These are phyloP conservation scores for Fusarium hainanense DNA, from an alignment of 2,329 filamentous ascomycete genomes.

Conservation along the genomic window DNA sequence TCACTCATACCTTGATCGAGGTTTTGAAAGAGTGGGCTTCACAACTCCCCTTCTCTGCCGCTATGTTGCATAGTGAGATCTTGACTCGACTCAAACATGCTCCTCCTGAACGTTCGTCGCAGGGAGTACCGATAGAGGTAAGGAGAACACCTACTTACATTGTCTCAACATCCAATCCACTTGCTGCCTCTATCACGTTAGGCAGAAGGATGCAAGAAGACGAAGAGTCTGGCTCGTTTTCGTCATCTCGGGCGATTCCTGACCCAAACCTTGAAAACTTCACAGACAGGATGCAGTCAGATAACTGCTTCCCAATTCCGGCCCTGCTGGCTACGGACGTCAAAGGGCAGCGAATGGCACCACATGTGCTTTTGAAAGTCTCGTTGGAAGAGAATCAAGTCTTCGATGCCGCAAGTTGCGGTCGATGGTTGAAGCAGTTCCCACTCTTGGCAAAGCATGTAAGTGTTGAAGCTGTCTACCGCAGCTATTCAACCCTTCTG, in stretches of 20 bases:
- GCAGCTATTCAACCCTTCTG: constrained; percentile 43
- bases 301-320: constrained; percentile 36
- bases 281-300: constrained; percentile 40
- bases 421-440: constrained; percentile 46
- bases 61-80: constrained; percentile 46
- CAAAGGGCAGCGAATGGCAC: constrained; percentile 39
- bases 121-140: constrained; percentile 40
- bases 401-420: constrained; percentile 41
- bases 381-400: constrained; percentile 43
- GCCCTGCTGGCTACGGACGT: constrained; percentile 33
- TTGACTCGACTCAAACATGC: constrained; percentile 43
- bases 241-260: constrained; percentile 39
- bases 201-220: constrained; percentile 36
- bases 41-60: constrained; percentile 43
- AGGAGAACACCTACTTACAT: constrained; percentile 45
- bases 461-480: constrained; percentile 42
- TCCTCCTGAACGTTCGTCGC: constrained; percentile 38
- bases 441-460: constrained; percentile 44
- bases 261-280: constrained; percentile 34
- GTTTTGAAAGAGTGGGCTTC: constrained; percentile 44
- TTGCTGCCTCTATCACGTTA: constrained; percentile 42
- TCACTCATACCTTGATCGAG: constrained; percentile 44
- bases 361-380: constrained; percentile 44
- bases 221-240: constrained; percentile 34
- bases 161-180: constrained; percentile 43